Evolutionary conservation across 73 alveolate species (phyloP).

Genomic region (Tetrahymena borealis): DNA sequence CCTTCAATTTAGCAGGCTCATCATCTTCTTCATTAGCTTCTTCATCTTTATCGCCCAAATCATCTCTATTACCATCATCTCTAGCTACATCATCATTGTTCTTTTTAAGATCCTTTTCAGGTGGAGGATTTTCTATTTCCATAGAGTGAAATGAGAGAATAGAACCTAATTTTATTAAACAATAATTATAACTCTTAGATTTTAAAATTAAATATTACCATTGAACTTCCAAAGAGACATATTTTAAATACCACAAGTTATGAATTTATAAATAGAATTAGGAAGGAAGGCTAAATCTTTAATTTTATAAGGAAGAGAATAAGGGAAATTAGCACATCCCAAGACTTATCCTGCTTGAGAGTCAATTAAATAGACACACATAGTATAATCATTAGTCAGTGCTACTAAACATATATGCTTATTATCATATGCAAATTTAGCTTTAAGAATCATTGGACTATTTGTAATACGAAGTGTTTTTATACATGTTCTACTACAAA

Average conservation of each 20-base stretch:
- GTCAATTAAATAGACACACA: slow-evolving; percentile 69
- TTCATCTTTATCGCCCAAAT: slow-evolving; percentile 19
- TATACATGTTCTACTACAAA: slow-evolving; percentile 61
- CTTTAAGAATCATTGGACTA: slow-evolving; percentile 46
- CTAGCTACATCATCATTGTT: neutral
- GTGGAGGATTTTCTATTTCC: slow-evolving; percentile 46
- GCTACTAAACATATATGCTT: slow-evolving; percentile 65
- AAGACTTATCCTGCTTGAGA: slow-evolving; percentile 48
- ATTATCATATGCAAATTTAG: slow-evolving; percentile 71
- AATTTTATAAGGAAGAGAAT: slow-evolving; percentile 83
- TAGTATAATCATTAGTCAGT: slow-evolving; percentile 70
- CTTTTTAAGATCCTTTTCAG: slow-evolving; percentile 1
- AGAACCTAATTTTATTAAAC: neutral
- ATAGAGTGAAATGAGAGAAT: slow-evolving; percentile 22
- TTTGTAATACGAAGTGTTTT: slow-evolving; percentile 54
- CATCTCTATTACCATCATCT: slow-evolving; percentile 5
- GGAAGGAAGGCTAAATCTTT: slow-evolving; percentile 91
- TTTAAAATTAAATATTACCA: neutral
- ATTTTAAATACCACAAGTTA: slow-evolving; percentile 94
- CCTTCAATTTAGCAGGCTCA: slow-evolving; percentile 15
- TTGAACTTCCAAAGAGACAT: slow-evolving; percentile 75
- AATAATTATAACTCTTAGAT: neutral
- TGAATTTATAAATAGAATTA: slow-evolving; percentile 71
- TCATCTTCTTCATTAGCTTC: slow-evolving; percentile 5
- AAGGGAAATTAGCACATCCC: slow-evolving; percentile 64